Evolutionary conservation across 2,329 filamentous ascomycete genomes (phyloP), one percentile per base, ranked within the genome.

Genomic region (Aspergillus sp.): DNA sequence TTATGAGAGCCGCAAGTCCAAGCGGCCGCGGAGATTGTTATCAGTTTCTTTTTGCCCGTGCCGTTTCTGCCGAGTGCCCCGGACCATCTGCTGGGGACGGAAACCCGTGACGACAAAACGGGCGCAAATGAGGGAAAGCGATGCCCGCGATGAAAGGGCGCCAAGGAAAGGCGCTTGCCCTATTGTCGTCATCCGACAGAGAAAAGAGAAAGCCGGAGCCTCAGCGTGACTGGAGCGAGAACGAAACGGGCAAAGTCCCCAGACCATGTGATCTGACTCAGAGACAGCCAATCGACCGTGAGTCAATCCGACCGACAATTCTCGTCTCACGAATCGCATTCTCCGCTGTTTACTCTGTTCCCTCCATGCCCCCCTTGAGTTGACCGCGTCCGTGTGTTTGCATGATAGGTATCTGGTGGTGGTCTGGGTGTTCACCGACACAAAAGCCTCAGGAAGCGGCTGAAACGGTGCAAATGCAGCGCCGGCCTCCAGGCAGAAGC

Each of bases 401-500:
- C 24, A 46, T 46, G 44, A 30, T 30, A 24, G 44, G 7, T 6
- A 17, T 24, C 8, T 15, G n/a, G 20, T 30, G 27, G 27, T 30
- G 19, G 24, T 34, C 41, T 37, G 22, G 24, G 41, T 3, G 49
- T 46, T 57, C 55, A 57, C 55, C 55, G 55, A 57, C 55, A 51
- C 3, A n/a, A 27, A 24, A 49, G 30, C 41, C 39, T 19, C 46
- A 41, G 5, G 20, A 58, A 51, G 45, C 27, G 56, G 46, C 27
- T 51, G 40, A 54, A 50, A 44, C 8, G 17, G 24, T 24, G 24
- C 27, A 30, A 22, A 47, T 1, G 27, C 27, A 30, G 27, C 27
- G 9, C 27, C 3, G 17, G 39, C 30, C 41, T 17, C 20, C 24
- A 64, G 58, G 57, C 63, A 61, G 62, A 55, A 64, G 64, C 64